Conservation (phyloP, 2,329 filamentous ascomycete species). For the Aspergillus sp. region DNA sequence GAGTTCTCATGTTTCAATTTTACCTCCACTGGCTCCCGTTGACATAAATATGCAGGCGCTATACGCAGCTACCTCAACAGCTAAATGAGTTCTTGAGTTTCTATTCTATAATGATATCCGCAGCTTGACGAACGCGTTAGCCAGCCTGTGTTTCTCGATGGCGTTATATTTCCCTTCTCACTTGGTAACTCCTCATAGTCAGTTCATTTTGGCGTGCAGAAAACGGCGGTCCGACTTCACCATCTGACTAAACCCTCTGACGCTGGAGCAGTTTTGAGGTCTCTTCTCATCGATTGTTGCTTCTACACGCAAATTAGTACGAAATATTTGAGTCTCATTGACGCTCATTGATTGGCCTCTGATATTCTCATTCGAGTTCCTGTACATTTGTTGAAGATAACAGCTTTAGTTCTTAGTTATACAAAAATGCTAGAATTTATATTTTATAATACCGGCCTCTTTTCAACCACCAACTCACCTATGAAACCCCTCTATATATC, state of each 20-base stretch:
- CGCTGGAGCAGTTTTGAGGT: background rate
- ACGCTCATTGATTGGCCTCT: background rate
- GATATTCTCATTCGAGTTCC: constrained; percentile 6
- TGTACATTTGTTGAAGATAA: constrained; percentile 13
- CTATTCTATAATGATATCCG: constrained; percentile 6
- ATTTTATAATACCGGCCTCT: background rate
- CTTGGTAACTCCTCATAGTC: background rate
- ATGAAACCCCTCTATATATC: constrained; percentile 64
- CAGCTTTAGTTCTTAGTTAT: constrained; percentile 2
- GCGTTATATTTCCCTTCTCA: background rate
- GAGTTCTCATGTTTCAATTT: constrained; percentile 22
- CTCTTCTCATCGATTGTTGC: background rate
- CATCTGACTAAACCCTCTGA: background rate
- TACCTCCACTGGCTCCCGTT: constrained; percentile 2
- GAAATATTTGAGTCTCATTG: background rate
- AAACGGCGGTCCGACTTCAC: background rate
- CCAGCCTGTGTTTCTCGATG: constrained; percentile 8
- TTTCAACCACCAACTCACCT: background rate
- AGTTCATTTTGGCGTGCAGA: background rate
- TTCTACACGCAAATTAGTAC: background rate
- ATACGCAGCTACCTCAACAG: constrained; percentile 52
- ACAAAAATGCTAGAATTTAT: constrained; percentile 1
- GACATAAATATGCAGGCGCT: constrained; percentile 34
- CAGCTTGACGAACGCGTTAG: constrained; percentile 6
- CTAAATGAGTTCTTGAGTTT: constrained; percentile 28